Base-by-base conservation (phyloP, 495 filamentous ascomycete species). In the Podospora conica region DNA sequence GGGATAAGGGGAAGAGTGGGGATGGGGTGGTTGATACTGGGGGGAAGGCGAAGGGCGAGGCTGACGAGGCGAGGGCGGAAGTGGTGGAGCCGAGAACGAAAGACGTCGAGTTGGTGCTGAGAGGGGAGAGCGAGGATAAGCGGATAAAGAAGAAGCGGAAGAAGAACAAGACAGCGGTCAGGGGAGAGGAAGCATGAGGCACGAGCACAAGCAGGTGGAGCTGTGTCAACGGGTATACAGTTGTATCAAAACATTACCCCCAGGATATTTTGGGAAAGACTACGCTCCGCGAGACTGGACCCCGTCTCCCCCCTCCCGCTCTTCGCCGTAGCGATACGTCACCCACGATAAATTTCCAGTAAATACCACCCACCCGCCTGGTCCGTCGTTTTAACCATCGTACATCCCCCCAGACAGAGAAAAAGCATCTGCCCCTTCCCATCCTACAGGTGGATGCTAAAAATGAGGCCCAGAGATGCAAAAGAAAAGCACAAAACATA, bases 81-180 rank as follows among this genome's bases (percentile, higher is more conserved):
- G 24, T 25, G 22, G 31, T 22, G 3, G 67, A 69, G n/a, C n/a
- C n/a, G n/a, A n/a, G n/a, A n/a, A n/a, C n/a, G n/a, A n/a, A n/a
- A 59, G 48, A 0, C 18, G 33, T n/a, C 2, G 69, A 62, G 64
- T 53, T 15, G 65, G 15, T 9, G 54, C 61, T 20, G 1, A 75
- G 76, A 23, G 79, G 84, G 58, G 77, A 81, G 65, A 77, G 75
- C n/a, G 81, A 80, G 68, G 83, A 83, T 71, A 84, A 79, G 60
- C 85, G 81, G 73, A 84, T 82, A 74, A 85, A 78, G 69, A 80
- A 72, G 66, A 81, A 78, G 77, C 80, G 80, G 61, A 73, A 69
- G 64, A 72, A 76, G 65, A 76, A 73, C 59, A 63, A 70, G 58
- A 72, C 66, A 54, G 67, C 60, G 20, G 70, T 6, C 15, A 74